Evolutionary conservation across 495 filamentous ascomycete genomes (phyloP), one percentile per base, ranked within the genome.

Genomic region (Annulohypoxylon maeteangense): DNA sequence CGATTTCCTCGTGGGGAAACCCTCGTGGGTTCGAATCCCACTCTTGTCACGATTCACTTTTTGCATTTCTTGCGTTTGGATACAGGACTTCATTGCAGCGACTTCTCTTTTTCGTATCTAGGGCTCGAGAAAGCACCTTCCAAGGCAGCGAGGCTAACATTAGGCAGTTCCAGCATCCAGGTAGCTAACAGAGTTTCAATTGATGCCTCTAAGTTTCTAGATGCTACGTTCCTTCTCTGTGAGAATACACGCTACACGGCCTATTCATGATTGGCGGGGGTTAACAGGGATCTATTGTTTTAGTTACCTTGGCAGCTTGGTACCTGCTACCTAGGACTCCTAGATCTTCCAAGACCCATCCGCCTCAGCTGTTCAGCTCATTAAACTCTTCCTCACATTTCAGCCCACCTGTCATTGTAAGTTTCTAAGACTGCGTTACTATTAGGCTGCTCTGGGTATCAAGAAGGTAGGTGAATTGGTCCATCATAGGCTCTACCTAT

Each of bases 21-120:
- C 74, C 73, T 74, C 79, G 78, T 81, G 78, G 79, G 79, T 81
- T 81, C 79, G 71, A 80, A 69, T 80, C 78, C 78, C 78, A 80
- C 78, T 78, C 77, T 78, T 75, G 74, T 80, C 78, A 79, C 23
- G 4, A 16, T 29, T 58, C 29, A 8, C 1, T 55, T 65, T 65
- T 65, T 55, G 25, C 8, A 29, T 23, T 61, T 38, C 42, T 60
- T 11, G n/a, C n/a, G n/a, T 32, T 10, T 29, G 27, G 6, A 29
- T 29, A 29, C 6, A 29, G 27, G 27, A 29, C 27, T 54, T 42
- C 31, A 56, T 14, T n/a, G n/a, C n/a, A n/a, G n/a, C n/a, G n/a
- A n/a, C n/a, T n/a, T n/a, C n/a, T n/a, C n/a, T n/a, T n/a, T n/a
- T n/a, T n/a, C n/a, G n/a, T n/a, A n/a, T n/a, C n/a, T n/a, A n/a